Evolutionary conservation across 1,284 basidiomycete genomes (phyloP).

Genomic region (Inonotus hispidus): DNA sequence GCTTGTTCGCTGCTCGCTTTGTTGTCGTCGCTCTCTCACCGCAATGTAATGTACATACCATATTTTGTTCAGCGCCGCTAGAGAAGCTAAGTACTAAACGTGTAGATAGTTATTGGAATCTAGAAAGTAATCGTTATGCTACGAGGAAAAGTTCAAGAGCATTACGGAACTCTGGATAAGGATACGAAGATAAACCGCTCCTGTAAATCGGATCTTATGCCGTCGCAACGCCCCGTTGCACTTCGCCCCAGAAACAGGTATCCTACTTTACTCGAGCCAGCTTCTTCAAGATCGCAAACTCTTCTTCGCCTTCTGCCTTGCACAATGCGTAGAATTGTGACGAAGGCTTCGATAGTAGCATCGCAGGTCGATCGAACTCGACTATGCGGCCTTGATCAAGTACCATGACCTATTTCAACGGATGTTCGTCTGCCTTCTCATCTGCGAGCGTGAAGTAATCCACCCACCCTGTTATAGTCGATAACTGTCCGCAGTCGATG

Average conservation of each 20-base stretch:
- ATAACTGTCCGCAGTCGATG: conserved; percentile 64
- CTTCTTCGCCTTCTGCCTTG: conserved; percentile 75
- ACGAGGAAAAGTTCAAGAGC: no score
- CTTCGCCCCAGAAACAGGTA: not conserved
- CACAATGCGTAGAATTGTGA: conserved; percentile 77
- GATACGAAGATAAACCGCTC: no score
- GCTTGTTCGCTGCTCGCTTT: not conserved
- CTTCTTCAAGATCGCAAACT: conserved; percentile 70
- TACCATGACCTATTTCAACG: conserved; percentile 63
- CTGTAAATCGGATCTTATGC: not conserved
- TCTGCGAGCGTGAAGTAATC: conserved; percentile 2
- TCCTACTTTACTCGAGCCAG: conserved; percentile 43
- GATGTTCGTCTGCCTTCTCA: not conserved
- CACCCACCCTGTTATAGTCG: conserved; percentile 48
- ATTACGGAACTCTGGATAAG: no score
- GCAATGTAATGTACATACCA: not conserved
- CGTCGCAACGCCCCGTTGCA: not conserved
- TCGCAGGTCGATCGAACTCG: conserved; percentile 76
- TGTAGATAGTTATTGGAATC: not conserved
- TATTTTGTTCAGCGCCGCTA: not conserved
- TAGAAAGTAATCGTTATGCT: no score
- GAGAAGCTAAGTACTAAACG: not conserved
- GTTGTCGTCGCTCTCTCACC: not conserved
- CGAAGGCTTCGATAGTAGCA: conserved; percentile 56
- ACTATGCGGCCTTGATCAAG: conserved; percentile 82